Evolutionary conservation across 139 green algal genomes (phyloP), one percentile per base, ranked within the genome.

Genomic region (Yamagishiella unicocca): DNA sequence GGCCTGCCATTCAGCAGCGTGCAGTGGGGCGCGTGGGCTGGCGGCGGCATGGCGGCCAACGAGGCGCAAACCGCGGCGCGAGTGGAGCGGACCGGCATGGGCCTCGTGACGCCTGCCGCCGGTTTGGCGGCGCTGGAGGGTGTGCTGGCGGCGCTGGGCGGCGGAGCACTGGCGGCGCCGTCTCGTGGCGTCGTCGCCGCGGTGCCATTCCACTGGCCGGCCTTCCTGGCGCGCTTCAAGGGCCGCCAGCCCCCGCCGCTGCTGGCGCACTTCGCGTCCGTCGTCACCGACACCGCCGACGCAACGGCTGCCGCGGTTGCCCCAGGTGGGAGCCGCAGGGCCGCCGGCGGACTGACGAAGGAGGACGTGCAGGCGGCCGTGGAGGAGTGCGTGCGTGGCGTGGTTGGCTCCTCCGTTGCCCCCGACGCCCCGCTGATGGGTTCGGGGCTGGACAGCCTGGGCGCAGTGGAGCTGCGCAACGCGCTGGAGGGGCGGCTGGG

Each of bases 1-100:
- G 93, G 94, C 33, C 2, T 91, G 24, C 71, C 88, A 21, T 88
- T 82, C 17, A 55, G 91, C 58, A 94, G 89, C 62, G 73, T 98
- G 64, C 96, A 99, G 89, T 99, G 96, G 96, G 96, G 96, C 46
- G 96, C 96, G 25, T 99, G 96, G 96, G 91, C 85, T 4, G 94
- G 93, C 40, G 92, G 89, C 6, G 96, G 96, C 81, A 98, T 98
- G 96, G 96, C 96, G 21, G 88, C 91, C 1, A 35, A 46, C 9
- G 93, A 94, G 62, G 91, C 93, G 4, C 82, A 79, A 37, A 96
- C 94, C 43, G 91, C 92, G 0, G 88, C 88, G 7, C 84, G 96
- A 14, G 91, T 97, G 82, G 90, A 94, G 84, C 90, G 92, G 17
- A 96, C 89, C 12, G 96, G 96, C 81, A 96, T 98, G 90, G 87